A percentile compares a stretch with the other conserved stretches of the same genome.
phyloP scores from a whole-genome alignment of 257 asterid genomes.

The Plantago elongata region DNA sequence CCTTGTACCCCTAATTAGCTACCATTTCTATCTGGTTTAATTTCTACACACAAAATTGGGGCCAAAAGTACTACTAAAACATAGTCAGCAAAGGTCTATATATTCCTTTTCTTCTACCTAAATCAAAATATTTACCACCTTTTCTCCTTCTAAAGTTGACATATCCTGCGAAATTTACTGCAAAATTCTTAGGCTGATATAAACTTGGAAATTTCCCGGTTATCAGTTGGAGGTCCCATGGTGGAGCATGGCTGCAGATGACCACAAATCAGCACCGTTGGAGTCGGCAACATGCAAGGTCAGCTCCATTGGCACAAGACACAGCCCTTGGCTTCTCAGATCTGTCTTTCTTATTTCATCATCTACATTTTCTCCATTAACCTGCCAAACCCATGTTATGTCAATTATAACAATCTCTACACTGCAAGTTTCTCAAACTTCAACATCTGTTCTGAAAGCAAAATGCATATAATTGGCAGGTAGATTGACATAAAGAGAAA shows the following conservation, averaged over 20 bases:
- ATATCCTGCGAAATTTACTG: not conserved
- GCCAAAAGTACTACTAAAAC: not conserved
- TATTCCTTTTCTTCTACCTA: constrained; percentile 12
- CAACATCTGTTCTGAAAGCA: too few species aligned
- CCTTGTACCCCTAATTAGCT: constrained; percentile 1
- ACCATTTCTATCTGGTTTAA: not conserved
- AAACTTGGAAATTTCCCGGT: not conserved
- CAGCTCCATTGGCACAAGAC: constrained; percentile 71
- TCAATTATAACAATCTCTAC: too few species aligned
- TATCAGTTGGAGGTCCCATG: constrained; percentile 29
- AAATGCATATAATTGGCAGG: too few species aligned
- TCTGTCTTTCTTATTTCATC: constrained; percentile 24
- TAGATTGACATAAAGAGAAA: not conserved
- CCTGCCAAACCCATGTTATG: constrained; percentile 16
- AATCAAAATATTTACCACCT: constrained; percentile 29
- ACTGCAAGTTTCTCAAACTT: not conserved
- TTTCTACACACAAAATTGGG: constrained; percentile 19
- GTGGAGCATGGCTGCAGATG: constrained; percentile 48
- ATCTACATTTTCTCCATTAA: constrained; percentile 18
- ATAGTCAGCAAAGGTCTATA: not conserved
- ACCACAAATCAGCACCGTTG: constrained; percentile 89
- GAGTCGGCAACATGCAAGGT: constrained; percentile 49
- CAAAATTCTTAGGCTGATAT: too few species aligned
- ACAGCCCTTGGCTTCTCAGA: constrained; percentile 68
- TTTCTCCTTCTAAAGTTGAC: not conserved